Conservation (phyloP, 495 filamentous ascomycete species). For the Chlorociboria aeruginascens region DNA sequence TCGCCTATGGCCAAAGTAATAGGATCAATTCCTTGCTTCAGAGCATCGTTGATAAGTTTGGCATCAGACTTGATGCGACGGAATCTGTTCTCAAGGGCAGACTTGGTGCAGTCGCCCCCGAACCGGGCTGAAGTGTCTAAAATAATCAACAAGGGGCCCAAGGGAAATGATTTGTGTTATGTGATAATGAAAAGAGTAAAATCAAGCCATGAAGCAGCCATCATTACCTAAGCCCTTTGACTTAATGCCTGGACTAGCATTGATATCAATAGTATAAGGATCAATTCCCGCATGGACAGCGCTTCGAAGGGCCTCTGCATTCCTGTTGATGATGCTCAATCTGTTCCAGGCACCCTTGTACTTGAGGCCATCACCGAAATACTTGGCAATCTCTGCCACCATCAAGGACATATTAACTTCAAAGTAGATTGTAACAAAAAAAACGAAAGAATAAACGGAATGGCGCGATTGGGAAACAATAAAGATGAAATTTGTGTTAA, state of each 20-base stretch:
- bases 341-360: conserved; percentile 11
- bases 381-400: conserved; percentile 9
- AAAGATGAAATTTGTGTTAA: conserved; percentile 4
- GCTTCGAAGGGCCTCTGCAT: conserved; percentile 4
- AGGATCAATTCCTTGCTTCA: conserved; percentile 13
- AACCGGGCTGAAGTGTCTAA: conserved; percentile 10
- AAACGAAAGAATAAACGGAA: background rate
- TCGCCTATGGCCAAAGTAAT: conserved; percentile 13
- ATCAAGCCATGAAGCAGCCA: background rate
- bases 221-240: background rate
- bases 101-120: conserved; percentile 14
- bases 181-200: background rate
- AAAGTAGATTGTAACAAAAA: background rate
- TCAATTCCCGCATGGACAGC: conserved; percentile 9
- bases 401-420: conserved; percentile 4
- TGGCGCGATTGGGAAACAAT: background rate
- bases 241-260: background rate
- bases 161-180: background rate
- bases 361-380: conserved; percentile 8
- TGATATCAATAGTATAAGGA: conserved; percentile 9
- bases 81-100: conserved; percentile 21
- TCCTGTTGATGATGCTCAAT: conserved; percentile 5
- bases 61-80: conserved; percentile 27
- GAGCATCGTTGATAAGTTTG: conserved; percentile 25
- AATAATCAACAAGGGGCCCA: conserved; percentile 4